Evolutionary conservation across 1,284 basidiomycete genomes (phyloP), one percentile per base, ranked within the genome.

Genomic region (Papiliotrema nemorosa): DNA sequence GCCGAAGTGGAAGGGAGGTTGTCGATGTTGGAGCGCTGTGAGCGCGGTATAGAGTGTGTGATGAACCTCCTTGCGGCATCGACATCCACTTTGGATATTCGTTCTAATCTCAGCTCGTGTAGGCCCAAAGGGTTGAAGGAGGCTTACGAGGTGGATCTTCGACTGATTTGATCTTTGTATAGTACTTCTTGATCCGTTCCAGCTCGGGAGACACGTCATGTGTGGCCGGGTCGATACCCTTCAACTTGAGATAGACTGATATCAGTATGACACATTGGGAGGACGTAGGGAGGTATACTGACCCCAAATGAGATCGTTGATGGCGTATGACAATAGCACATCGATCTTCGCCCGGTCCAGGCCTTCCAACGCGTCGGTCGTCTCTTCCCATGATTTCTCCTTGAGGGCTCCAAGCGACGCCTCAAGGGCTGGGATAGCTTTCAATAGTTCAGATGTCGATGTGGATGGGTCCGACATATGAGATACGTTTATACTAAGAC

Each of bases 241-340:
- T 66, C 20, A 64, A 58, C 46, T 67, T 65, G 42, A 75, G 59
- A 44, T 73, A 75, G 25, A 73, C 73, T 75, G 27, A 3, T 7
- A 44, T 12, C 16, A 42, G 13, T 24, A 9, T 13, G 16, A 31
- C 26, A 24, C 14, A 13, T 12, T 12, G 47, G 24, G 20, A 20
- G 34, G 36, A 39, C 36, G 31, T 7, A 40, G 26, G 25, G 36
- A 16, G 21, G 9, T 3, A 12, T n/a, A 64, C 70, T 59, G 52
- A 72, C 71, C 55, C 71, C 71, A 73, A 37, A 72, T 60, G 24
- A 73, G 52, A 54, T 73, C 67, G 52, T 70, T 69, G 34, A 70
- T 59, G 5, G 69, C 57, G 47, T 66, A 73, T 5, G 64, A 59
- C 7, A 65, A 44, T 47, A 72, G 45, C 13, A 73, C 57, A 38